Conservation (phyloP, 345 rosid species). For the Camelina neglecta region DNA sequence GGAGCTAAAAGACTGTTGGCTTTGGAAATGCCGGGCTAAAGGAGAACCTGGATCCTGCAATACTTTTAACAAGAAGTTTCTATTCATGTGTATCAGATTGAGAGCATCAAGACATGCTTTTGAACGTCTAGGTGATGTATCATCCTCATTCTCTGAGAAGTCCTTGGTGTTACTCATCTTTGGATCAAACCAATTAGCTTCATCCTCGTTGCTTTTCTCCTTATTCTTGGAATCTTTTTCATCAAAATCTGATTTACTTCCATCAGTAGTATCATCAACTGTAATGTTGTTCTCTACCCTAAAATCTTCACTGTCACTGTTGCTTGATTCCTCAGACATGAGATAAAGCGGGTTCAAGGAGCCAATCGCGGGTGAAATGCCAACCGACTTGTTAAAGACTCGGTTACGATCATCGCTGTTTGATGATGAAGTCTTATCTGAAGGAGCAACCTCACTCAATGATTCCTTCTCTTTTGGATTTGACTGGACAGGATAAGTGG, state of each 20-base stretch:
- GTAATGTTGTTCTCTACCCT: constrained; percentile 23
- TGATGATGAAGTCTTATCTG: constrained; percentile 36
- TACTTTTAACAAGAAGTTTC: constrained; percentile 55
- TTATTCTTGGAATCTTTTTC: constrained; percentile 30
- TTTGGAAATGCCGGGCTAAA: constrained; percentile 54
- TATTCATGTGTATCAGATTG: constrained; percentile 58
- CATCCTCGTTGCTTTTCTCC: constrained; percentile 27
- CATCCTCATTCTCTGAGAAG: constrained; percentile 37
- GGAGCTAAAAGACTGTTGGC: constrained; percentile 45
- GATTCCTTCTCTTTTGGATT: constrained; percentile 40
- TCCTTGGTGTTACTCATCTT: constrained; percentile 41
- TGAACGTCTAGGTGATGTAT: constrained; percentile 40
- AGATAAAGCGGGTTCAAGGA: constrained; percentile 38
- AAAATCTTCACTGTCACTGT: constrained; percentile 43
- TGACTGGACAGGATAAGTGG: constrained; percentile 52
- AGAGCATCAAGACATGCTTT: constrained; percentile 58
- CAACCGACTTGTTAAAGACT: constrained; percentile 25
- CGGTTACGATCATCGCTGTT: constrained; percentile 27
- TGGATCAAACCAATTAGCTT: constrained; percentile 39
- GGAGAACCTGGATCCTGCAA: constrained; percentile 64
- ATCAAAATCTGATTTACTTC: constrained; percentile 41
- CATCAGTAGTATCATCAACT: constrained; percentile 44
- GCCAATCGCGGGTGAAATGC: constrained; percentile 37
- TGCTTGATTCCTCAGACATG: constrained; percentile 46
- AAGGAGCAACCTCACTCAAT: constrained; percentile 36